These are phyloP conservation scores for Rhodotorula babjevae DNA, from an alignment of 768 basidiomycete genomes.

Conservation along the genomic window DNA sequence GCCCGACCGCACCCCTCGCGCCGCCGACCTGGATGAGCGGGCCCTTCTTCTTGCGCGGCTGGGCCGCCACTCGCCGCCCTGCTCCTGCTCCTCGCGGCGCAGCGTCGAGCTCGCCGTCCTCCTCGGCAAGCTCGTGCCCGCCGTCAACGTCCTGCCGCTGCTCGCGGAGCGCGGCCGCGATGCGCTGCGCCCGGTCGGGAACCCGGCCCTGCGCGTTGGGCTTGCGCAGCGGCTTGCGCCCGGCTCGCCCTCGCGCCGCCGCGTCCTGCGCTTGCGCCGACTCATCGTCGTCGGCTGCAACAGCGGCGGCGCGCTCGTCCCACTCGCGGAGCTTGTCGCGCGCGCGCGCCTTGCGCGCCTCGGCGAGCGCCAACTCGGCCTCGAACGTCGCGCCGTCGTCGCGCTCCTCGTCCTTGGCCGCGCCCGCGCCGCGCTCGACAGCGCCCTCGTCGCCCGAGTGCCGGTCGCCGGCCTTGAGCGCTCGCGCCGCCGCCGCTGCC, in stretches of 20 bases:
- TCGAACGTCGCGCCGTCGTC: background rate
- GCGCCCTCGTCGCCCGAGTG: too few species aligned
- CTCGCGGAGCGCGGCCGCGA: background rate
- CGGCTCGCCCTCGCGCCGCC: background rate
- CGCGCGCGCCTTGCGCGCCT: background rate
- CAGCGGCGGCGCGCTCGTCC: background rate
- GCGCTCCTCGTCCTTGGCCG: background rate
- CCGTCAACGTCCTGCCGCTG: background rate
- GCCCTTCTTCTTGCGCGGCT: conserved; percentile 17
- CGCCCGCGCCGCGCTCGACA: background rate
- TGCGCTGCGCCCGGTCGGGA: background rate
- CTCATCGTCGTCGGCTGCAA: background rate
- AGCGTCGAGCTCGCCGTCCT: conserved; percentile 25
- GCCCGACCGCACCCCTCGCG: conserved; percentile 4
- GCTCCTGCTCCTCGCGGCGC: conserved; percentile 6
- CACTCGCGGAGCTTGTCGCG: conserved; percentile 3
- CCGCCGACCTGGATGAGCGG: conserved; percentile 23
- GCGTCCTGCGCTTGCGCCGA: too few species aligned
- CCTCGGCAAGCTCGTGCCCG: background rate
- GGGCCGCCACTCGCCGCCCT: background rate
- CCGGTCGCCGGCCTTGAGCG: background rate
- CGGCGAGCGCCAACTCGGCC: background rate
- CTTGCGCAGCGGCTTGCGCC: background rate
- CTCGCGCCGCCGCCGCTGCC: background rate
- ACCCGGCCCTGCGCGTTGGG: background rate